A percentile compares a stretch with the other conserved stretches of the same genome.
These are phyloP conservation scores for Lyophyllum atratum DNA, from an alignment of 768 basidiomycete species.

Conservation along the genomic window DNA sequence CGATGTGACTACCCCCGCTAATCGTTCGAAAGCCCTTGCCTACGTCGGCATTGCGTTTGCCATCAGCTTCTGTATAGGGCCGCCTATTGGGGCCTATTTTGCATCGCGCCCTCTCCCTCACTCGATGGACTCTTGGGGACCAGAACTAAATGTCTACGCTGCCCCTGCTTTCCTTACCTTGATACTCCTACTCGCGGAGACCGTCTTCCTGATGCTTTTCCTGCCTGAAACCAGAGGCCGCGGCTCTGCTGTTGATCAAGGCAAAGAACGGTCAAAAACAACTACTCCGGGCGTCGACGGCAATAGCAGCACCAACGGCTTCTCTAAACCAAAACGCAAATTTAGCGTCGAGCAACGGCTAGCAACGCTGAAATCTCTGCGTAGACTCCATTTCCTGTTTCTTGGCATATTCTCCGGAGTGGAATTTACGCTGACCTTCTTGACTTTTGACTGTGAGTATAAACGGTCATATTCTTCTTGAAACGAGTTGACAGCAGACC, in stretches of 20 bases:
- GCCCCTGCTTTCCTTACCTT: conserved; percentile 86
- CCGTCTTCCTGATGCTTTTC: conserved; percentile 67
- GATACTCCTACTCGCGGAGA: conserved; percentile 76
- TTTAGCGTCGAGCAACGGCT: conserved; percentile 53
- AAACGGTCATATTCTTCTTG: neutral
- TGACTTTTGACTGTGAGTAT: conserved; percentile 84
- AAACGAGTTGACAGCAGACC: neutral
- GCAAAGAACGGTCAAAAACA: conserved; percentile 17
- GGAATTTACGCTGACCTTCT: conserved; percentile 95
- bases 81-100: conserved; percentile 95
- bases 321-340: conserved; percentile 27
- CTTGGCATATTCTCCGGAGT: conserved; percentile 91
- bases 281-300: conserved; percentile 20
- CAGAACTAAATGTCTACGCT: conserved; percentile 86
- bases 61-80: conserved; percentile 90
- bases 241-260: conserved; percentile 22
- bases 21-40: conserved; percentile 84
- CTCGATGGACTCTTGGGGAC: conserved; percentile 53
- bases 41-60: conserved; percentile 96
- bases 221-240: conserved; percentile 87
- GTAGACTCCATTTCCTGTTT: conserved; percentile 80
- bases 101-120: conserved; percentile 80
- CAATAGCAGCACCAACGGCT: conserved; percentile 21
- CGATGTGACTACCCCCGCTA: conserved; percentile 80
- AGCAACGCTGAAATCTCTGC: conserved; percentile 55